Evolutionary conservation across 768 basidiomycete species (phyloP).

Genomic region (Boletus tylopilopsis): DNA sequence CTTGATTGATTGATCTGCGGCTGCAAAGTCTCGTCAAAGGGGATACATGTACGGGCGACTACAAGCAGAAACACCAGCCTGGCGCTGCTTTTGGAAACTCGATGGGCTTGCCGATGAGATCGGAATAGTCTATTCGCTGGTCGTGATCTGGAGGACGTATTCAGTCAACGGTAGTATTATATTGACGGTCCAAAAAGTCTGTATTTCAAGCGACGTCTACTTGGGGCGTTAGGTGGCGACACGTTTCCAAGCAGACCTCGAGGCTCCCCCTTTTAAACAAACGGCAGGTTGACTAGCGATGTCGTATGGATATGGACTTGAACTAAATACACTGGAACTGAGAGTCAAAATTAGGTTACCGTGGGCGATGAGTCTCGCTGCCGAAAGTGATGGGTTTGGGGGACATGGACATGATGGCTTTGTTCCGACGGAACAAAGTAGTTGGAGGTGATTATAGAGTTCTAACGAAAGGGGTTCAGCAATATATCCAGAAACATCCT

Average conservation of each 20-base stretch:
- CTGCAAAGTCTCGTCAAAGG: background rate
- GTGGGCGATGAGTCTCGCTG: background rate
- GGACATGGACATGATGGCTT: background rate
- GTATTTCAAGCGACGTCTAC: background rate
- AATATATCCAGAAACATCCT: background rate
- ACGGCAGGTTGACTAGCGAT: background rate
- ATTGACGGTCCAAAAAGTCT: background rate
- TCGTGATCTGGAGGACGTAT: constrained; percentile 1
- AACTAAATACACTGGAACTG: background rate
- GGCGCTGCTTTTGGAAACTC: background rate
- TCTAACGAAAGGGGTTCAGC: background rate
- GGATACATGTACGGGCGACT: background rate
- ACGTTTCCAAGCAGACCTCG: background rate
- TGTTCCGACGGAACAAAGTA: constrained; percentile 4
- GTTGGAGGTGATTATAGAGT: background rate
- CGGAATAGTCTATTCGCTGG: background rate
- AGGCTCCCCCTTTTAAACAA: background rate
- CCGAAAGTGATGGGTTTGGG: background rate
- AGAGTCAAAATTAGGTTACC: background rate
- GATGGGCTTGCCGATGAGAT: constrained; percentile 2
- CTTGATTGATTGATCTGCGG: constrained; percentile 1
- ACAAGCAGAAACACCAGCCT: background rate
- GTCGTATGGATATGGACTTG: background rate
- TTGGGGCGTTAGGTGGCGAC: constrained; percentile 2
- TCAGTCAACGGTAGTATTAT: constrained; percentile 1